Evolutionary conservation across 805 yeast species (phyloP).

Genomic region (Zygoascus tannicola): DNA sequence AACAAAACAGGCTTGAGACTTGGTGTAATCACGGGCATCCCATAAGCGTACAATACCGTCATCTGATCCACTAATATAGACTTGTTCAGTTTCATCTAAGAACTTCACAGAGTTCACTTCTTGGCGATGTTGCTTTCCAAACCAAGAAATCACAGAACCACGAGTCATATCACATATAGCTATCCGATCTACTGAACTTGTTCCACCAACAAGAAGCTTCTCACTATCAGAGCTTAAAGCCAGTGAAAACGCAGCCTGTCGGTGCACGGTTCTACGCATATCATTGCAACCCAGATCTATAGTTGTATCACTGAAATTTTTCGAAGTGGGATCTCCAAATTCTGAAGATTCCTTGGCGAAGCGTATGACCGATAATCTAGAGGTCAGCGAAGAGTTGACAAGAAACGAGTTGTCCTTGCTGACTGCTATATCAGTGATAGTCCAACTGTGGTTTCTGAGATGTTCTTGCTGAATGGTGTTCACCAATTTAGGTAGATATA

Average conservation of each 20-base stretch:
- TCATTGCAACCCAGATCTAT: not conserved
- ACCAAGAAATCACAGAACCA: not conserved
- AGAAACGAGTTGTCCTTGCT: constrained; percentile 18
- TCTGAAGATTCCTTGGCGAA: no score
- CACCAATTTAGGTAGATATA: constrained; percentile 12
- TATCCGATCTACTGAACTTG: constrained; percentile 5
- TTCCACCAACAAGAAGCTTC: constrained; percentile 21
- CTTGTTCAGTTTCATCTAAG: constrained; percentile 25
- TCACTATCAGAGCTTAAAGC: constrained; percentile 19
- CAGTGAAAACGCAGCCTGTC: constrained; percentile 18
- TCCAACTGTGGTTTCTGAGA: constrained; percentile 16
- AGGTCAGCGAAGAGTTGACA: constrained; percentile 13
- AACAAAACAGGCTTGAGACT: constrained; percentile 17
- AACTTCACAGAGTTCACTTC: constrained; percentile 25
- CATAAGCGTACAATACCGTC: constrained; percentile 43
- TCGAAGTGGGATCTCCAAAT: not conserved
- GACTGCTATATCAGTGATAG: constrained; percentile 23
- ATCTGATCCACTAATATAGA: constrained; percentile 42
- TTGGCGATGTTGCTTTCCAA: constrained; percentile 13
- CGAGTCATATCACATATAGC: not conserved
- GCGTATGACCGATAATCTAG: constrained; percentile 15
- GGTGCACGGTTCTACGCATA: not conserved
- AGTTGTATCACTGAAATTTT: not conserved
- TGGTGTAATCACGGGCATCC: constrained; percentile 28
- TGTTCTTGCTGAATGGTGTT: constrained; percentile 3